A percentile compares a stretch with the other conserved stretches of the same genome.
phyloP scores from a whole-genome alignment of 1,284 basidiomycete species.

The Trichosporon sp. region DNA sequence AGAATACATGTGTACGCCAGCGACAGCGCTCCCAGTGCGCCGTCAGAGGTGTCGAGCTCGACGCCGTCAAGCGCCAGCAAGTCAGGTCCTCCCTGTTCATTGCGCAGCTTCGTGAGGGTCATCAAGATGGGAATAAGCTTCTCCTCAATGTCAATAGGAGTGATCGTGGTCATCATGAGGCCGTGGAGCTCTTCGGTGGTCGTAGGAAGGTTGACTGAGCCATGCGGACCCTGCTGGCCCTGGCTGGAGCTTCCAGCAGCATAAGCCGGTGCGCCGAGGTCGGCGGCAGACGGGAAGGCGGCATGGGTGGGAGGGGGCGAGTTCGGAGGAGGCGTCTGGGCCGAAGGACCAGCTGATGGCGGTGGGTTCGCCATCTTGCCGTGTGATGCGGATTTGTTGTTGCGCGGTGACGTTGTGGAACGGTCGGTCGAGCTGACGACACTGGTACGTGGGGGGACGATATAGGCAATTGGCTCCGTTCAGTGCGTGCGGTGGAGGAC shows the following conservation, averaged over 20 bases:
- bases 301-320: constrained; percentile 16
- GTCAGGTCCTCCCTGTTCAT: constrained; percentile 4
- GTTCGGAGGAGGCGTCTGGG: constrained; percentile 16
- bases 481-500: background rate
- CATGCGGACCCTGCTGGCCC: background rate
- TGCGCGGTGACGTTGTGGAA: constrained; percentile 15
- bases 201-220: background rate
- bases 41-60: constrained; percentile 7
- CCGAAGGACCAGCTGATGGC: constrained; percentile 19
- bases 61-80: constrained; percentile 1
- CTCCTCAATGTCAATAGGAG: background rate
- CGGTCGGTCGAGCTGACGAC: constrained; percentile 8
- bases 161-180: background rate
- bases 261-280: background rate
- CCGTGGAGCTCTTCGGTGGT: constrained; percentile 12
- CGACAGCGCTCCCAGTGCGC: constrained; percentile 6
- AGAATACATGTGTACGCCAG: background rate
- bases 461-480: background rate
- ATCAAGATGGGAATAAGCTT: background rate
- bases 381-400: constrained; percentile 5
- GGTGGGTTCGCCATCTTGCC: constrained; percentile 18
- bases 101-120: constrained; percentile 8
- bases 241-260: background rate
- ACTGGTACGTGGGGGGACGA: background rate
- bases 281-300: constrained; percentile 14